Base-by-base conservation (phyloP, 306 rosid genomes). In the Crotalaria pallida region DNA sequence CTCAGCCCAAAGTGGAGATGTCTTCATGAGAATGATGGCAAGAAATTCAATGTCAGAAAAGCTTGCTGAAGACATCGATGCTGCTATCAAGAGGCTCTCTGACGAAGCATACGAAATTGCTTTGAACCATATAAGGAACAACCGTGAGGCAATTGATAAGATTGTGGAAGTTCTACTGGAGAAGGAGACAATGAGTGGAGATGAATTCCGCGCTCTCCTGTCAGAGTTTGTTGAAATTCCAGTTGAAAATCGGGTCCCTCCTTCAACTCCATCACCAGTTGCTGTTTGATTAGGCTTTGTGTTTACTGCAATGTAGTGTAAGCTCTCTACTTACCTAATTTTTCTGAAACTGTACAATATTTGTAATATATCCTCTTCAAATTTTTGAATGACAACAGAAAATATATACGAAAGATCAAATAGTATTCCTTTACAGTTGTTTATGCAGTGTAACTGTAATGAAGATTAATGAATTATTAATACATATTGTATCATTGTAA, bases 21-120 rank as follows among this genome's bases (percentile, higher is more conserved):
- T 94, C 22, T 88, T 94, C 62, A 90, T 94, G 98, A 84, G 98
- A 80, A 94, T 90, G 98, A 94, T 94, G 97, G 98, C 98, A 18
- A 88, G 98, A 83, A 90, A 94, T 79, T 94, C 96, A 7, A 94
- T 94, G 98, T 94, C 97, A 1, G 98, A 94, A 76, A 94, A 70
- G 83, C 98, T 94, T 12, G 98, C 97, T 2, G 92, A 84, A 86
- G 99, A 94, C 84, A 94, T 94, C 4, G 99, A 94, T 43, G 13
- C 81, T 15, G 97, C 99, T 19, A 73, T 91, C 69, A 94, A 94
- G 87, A 87, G 80, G 74, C 2, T 94, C 58, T 88, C 99, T 12
- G 97, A 90, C 26, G 88, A 88, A 70, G 99, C 95, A 7, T 91
- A 94, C 47, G 85, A 85, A 84, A 88, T 94, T 58, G 92, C 99